phyloP scores from a whole-genome alignment of 257 asterid genomes.

The Sherardia arvensis region DNA sequence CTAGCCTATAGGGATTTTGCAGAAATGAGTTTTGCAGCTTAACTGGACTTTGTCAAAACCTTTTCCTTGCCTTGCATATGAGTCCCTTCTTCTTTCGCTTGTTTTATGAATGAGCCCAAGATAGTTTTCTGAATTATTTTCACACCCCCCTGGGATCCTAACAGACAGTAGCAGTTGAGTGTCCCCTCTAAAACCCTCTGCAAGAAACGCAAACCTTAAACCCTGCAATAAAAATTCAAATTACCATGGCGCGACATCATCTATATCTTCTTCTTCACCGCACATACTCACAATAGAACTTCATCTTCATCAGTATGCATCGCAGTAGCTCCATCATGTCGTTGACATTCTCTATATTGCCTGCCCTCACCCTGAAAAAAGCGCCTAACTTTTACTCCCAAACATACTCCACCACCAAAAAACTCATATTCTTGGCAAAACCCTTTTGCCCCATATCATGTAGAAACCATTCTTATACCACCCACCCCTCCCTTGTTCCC shows the following conservation, averaged over 20 bases:
- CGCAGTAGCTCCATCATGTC: slow-evolving; percentile 5
- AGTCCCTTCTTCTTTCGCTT: too few species aligned
- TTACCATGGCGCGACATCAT: not conserved
- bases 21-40: too few species aligned
- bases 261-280: not conserved
- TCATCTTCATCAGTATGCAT: slow-evolving; percentile 9
- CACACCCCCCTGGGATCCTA: too few species aligned
- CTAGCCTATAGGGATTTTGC: too few species aligned
- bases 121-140: too few species aligned
- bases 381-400: slow-evolving; percentile 9
- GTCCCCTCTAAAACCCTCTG: too few species aligned
- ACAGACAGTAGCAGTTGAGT: too few species aligned
- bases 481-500: slow-evolving; percentile 42
- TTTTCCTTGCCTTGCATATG: too few species aligned
- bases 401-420: not conserved
- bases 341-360: slow-evolving; percentile 2
- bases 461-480: slow-evolving; percentile 18
- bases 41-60: too few species aligned
- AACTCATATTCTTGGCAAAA: not conserved
- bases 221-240: not conserved
- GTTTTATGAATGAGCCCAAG: too few species aligned
- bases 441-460: slow-evolving; percentile 9
- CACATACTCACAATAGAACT: not conserved
- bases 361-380: not conserved
- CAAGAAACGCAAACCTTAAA: not conserved